Percentiles rank a stretch among this genome's conserved stretches.
Conservation (phyloP, 2,329 filamentous ascomycete species). For the Hortaea sp. region DNA sequence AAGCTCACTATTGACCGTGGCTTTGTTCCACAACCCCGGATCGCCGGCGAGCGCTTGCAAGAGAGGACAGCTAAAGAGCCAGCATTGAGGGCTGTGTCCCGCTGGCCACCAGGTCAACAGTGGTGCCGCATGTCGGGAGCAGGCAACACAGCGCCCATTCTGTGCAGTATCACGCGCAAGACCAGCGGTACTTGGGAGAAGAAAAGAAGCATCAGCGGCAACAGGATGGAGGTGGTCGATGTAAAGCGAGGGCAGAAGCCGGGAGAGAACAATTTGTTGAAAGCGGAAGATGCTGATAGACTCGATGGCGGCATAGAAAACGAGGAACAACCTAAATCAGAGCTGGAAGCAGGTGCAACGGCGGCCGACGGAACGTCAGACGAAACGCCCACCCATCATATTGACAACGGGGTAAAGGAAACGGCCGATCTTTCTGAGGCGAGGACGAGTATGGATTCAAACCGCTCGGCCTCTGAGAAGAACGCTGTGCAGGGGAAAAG, state of each 20-base stretch:
- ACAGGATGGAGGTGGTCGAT: neutral
- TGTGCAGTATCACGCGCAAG: neutral
- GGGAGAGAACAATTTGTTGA: neutral
- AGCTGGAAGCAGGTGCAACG: no score
- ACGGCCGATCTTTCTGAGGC: no score
- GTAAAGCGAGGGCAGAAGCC: neutral
- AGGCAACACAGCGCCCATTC: neutral
- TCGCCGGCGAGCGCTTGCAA: neutral
- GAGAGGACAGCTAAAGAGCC: neutral
- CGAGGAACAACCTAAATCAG: no score
- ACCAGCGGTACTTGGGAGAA: neutral
- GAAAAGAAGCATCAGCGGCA: neutral
- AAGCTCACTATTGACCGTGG: neutral
- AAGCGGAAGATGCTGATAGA: no score
- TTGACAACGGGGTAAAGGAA: no score
- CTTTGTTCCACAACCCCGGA: neutral
- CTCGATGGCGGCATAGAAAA: no score
- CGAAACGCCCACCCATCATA: no score
- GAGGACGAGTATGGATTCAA: no score
- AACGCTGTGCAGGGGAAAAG: no score
- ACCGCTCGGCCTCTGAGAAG: no score
- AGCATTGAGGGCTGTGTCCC: neutral
- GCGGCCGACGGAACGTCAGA: no score
- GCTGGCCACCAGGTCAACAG: neutral
- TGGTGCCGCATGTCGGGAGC: neutral